Base-by-base conservation (phyloP, 768 basidiomycete genomes). In the Russula compacta region DNA sequence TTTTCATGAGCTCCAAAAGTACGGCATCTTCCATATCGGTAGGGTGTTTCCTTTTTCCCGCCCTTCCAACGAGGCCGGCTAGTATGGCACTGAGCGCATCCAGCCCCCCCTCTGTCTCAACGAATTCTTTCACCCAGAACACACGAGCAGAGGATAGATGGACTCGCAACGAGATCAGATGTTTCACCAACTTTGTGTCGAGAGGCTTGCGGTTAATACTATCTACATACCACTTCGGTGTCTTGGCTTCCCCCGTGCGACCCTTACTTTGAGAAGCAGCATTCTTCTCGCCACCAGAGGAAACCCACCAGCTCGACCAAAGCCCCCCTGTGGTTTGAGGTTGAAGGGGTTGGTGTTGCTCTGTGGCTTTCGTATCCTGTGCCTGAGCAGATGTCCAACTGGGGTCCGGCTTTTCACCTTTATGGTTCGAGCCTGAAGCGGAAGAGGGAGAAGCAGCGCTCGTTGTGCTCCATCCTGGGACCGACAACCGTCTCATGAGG, bases 141-240 rank as follows among this genome's bases (percentile, higher is more conserved):
- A 94, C 61, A 60, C 84, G 85, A 0, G 87, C 89, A 0, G 92
- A 94, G 2, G 92, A 90, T 1, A 97, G 75, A 67, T 92, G 88
- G 0, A 94, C 88, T 3, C 93, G 84, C 17, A 98, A 76, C 1
- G 86, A 83, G 46, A 92, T 87, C 2, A 97, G 75, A 67, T 89
- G 84, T 68, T 89, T 92, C 53, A 81, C 77, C 32, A 93, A 77
- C 67, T 82, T 84, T 42, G 79, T 73, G 66, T 87, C 84, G 9
- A 76, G 73, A 5, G 77, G 66, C 66, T 79, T 89, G 53, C 76
- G 76, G 54, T 79, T 80, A 56, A 93, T 75, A 11, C 78, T 76
- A 51, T 84, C 79, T 42, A 85, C 82, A 72, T 87, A 89, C 74
- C 79, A 82, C 65, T 76, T 80, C 6, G 84, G 80, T 1, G 83